phyloP scores from a whole-genome alignment of 352 stramenopile species.

The Globisporangium takayamanum region DNA sequence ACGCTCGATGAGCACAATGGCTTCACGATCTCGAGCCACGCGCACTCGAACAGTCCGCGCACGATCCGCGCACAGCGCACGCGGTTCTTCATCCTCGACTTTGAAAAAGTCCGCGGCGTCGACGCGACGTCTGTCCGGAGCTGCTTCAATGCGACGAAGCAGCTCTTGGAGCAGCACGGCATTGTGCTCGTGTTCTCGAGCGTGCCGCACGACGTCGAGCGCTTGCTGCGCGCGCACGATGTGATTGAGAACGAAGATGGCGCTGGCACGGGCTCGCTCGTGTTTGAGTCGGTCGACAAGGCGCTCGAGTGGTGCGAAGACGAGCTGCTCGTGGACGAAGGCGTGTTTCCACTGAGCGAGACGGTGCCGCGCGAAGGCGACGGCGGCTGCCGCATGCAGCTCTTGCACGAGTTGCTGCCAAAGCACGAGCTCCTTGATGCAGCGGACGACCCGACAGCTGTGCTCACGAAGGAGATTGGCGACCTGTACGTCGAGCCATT shows the following conservation, averaged over 20 bases:
- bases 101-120: conserved; percentile 85
- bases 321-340: conserved; percentile 67
- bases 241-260: conserved; percentile 68
- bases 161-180: conserved; percentile 69
- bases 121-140: conserved; percentile 84
- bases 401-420: conserved; percentile 65
- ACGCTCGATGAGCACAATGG: conserved; percentile 46
- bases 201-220: conserved; percentile 61
- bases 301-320: conserved; percentile 86
- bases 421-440: conserved; percentile 14
- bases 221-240: conserved; percentile 68
- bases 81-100: conserved; percentile 86
- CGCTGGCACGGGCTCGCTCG: conserved; percentile 44
- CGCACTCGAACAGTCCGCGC: conserved; percentile 15
- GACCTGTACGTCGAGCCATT: conserved; percentile 63
- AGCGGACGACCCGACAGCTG: conserved; percentile 6
- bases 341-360: conserved; percentile 62
- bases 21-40: conserved; percentile 24
- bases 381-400: conserved; percentile 36
- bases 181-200: conserved; percentile 72
- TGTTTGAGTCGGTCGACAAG: conserved; percentile 82
- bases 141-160: conserved; percentile 84
- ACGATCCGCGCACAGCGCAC: conserved; percentile 66
- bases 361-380: conserved; percentile 22
- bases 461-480: conserved; percentile 56